Percentiles rank a stretch among this genome's conserved stretches.
Evolutionary conservation across 331 rosid genomes (phyloP).

Genomic region (Arachis monticola): DNA sequence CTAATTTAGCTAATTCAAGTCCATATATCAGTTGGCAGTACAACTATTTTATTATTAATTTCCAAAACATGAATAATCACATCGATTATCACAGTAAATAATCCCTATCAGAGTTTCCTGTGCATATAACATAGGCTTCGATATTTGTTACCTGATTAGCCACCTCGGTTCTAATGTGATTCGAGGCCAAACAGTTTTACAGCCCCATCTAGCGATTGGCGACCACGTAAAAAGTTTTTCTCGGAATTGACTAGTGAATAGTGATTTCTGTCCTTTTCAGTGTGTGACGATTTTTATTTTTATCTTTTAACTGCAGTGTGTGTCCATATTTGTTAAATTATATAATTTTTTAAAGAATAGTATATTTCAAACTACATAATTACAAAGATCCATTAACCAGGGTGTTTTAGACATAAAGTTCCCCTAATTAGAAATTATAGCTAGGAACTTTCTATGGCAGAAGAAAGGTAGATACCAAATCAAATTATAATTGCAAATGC

Average conservation of each 20-base stretch:
- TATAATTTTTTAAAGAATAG: too few species aligned
- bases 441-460: too few species aligned
- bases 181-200: not conserved
- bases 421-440: too few species aligned
- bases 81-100: not conserved
- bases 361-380: too few species aligned
- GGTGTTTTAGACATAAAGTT: too few species aligned
- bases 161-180: not conserved
- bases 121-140: not conserved
- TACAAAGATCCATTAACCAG: too few species aligned
- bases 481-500: too few species aligned
- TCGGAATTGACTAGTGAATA: not conserved
- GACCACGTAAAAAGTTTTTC: not conserved
- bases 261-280: not conserved
- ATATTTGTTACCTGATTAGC: constrained; percentile 2
- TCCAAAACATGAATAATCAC: not conserved
- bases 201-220: not conserved
- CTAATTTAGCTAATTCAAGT: not conserved
- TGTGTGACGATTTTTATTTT: too few species aligned
- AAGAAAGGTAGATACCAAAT: too few species aligned
- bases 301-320: too few species aligned
- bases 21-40: not conserved
- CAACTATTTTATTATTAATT: not conserved
- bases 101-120: not conserved
- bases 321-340: too few species aligned